Evolutionary conservation across 73 alveolate species (phyloP), one percentile per base, ranked within the genome.

Genomic region (Durusdinium trenchii): DNA sequence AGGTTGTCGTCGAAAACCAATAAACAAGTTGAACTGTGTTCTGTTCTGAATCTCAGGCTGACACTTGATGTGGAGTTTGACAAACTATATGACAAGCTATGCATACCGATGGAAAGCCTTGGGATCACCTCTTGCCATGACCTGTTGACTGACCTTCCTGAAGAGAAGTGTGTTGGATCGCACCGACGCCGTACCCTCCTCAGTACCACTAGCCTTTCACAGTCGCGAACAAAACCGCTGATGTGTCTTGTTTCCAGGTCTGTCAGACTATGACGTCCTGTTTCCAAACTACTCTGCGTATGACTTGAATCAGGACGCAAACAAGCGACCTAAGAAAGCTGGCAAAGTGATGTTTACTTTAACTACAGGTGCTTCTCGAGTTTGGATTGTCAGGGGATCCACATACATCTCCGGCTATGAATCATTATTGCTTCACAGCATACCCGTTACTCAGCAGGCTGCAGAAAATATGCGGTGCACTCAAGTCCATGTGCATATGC

Each of bases 231-330:
- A n/a, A n/a, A n/a, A n/a, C n/a, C n/a, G n/a, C n/a, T n/a, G n/a
- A n/a, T n/a, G n/a, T n/a, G 14, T 9, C 45, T 43, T 20, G 54
- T 4, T 26, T 32, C 42, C 14, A 86, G 95, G 95, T 6, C 52
- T 57, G 35, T 3, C 6, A 0, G 64, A 3, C 51, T 86, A 86
- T 46, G 60, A 35, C 47, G 26, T 32, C 50, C 54, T n/a, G 82
- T 86, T 86, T 43, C 83, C 95, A 26, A 83, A 86, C 43, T 50
- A 38, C 14, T 45, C 62, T 60, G 95, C 95, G 6, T 86, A 12
- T 60, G 95, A 86, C 46, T 61, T 86, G 83, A 57, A 42, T 30
- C 95, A 86, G 38, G 60, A 61, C 83, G 52, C 94, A 6, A 32
- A 36, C n/a, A 57, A 86, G 9, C 54, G 95, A 26, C 64, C 82